These are phyloP conservation scores for Leonotis leonurus DNA, from an alignment of 257 asterid species.

Conservation along the genomic window DNA sequence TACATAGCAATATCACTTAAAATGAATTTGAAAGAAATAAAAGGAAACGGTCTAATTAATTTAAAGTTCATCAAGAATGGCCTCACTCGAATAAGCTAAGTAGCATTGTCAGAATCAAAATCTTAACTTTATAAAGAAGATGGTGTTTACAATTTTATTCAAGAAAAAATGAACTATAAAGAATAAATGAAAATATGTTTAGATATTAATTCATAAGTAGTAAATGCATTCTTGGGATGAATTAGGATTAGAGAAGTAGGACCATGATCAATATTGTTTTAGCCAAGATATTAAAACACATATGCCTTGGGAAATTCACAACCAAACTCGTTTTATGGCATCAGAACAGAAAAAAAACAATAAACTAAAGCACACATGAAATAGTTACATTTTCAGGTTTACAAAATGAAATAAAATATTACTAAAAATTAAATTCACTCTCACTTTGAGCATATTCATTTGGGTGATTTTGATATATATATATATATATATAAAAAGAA, in stretches of 20 bases:
- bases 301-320: background rate
- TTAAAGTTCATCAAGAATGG: background rate
- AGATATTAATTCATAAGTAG: background rate
- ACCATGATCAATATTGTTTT: background rate
- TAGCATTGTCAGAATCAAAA: too few species aligned
- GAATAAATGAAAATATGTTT: too few species aligned
- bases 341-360: background rate
- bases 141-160: too few species aligned
- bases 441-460: too few species aligned
- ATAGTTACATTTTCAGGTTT: too few species aligned
- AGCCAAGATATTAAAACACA: background rate
- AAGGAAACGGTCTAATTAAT: background rate
- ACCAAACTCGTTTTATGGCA: background rate
- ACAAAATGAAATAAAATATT: too few species aligned
- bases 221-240: background rate
- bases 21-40: background rate
- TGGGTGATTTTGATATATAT: too few species aligned
- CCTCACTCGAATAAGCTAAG: background rate
- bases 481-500: too few species aligned
- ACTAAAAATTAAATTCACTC: too few species aligned
- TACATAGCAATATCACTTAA: background rate
- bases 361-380: too few species aligned
- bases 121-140: too few species aligned
- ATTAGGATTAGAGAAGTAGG: background rate
- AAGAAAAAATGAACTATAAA: too few species aligned